A percentile compares a stretch with the other conserved stretches of the same genome.
phyloP scores from a whole-genome alignment of 208 protist species.

The Trypanosoma grayi region DNA sequence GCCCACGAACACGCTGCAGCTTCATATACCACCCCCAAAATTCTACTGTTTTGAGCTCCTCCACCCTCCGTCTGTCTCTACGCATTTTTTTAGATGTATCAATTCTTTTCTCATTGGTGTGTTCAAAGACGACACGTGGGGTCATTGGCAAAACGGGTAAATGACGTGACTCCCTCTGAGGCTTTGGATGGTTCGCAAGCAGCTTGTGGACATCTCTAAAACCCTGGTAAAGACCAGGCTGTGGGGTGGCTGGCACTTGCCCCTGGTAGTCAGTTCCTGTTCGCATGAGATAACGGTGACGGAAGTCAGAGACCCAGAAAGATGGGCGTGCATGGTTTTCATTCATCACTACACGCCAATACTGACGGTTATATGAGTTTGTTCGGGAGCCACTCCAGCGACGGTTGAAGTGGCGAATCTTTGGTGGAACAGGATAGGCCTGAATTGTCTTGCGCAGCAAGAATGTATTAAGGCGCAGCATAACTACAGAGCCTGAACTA shows the following conservation, averaged over 20 bases:
- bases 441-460: constrained; percentile 66
- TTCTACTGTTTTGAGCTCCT: constrained; percentile 74
- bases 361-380: constrained; percentile 82
- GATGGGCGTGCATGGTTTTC: constrained; percentile 79
- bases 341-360: constrained; percentile 80
- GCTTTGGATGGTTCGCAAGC: constrained; percentile 85
- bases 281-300: constrained; percentile 79
- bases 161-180: constrained; percentile 86
- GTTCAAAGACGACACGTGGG: constrained; percentile 87
- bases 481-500: constrained; percentile 12
- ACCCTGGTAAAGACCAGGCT: constrained; percentile 86
- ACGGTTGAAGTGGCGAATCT: constrained; percentile 59
- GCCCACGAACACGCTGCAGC: constrained; percentile 86
- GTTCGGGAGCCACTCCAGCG: constrained; percentile 80
- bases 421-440: constrained; percentile 78
- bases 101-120: constrained; percentile 80
- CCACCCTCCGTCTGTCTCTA: constrained; percentile 61
- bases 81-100: constrained; percentile 80
- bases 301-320: constrained; percentile 92
- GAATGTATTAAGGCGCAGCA: constrained; percentile 45
- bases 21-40: constrained; percentile 93
- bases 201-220: constrained; percentile 87
- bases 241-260: constrained; percentile 75
- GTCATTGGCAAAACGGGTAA: constrained; percentile 90
- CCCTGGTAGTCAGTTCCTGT: constrained; percentile 87